phyloP scores from a whole-genome alignment of 305 asterid species.

The Fraxinus xanthoxyloides region DNA sequence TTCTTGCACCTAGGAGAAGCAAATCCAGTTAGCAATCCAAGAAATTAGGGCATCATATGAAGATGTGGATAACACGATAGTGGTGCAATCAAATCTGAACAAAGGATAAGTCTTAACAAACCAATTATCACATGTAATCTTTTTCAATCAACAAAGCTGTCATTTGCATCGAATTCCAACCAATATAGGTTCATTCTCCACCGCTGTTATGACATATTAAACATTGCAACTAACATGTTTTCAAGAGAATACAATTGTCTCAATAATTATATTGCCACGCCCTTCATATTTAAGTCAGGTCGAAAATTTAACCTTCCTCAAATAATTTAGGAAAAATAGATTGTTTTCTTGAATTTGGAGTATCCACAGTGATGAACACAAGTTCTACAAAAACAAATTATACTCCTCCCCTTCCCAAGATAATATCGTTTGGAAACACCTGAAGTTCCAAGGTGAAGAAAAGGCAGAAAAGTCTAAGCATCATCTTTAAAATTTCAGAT shows the following conservation, averaged over 20 bases:
- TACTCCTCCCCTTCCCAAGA: background rate
- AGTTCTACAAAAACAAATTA: background rate
- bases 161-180: background rate
- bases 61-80: background rate
- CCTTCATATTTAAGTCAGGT: background rate
- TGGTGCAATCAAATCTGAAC: background rate
- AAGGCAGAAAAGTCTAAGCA: background rate
- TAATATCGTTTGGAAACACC: background rate
- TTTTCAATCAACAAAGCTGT: background rate
- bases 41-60: background rate
- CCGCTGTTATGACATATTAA: background rate
- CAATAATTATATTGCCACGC: background rate
- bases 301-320: background rate
- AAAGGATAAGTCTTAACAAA: background rate
- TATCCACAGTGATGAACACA: background rate
- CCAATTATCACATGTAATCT: background rate
- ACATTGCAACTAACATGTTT: background rate
- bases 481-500: background rate
- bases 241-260: background rate
- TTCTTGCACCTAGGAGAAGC: constrained; percentile 72
- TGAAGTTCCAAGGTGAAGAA: background rate
- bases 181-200: background rate
- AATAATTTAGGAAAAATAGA: background rate
- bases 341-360: background rate
- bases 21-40: background rate